Conservation (phyloP, 176 grass and related monocot genomes). For the Rhipidocladum racemiflorum region DNA sequence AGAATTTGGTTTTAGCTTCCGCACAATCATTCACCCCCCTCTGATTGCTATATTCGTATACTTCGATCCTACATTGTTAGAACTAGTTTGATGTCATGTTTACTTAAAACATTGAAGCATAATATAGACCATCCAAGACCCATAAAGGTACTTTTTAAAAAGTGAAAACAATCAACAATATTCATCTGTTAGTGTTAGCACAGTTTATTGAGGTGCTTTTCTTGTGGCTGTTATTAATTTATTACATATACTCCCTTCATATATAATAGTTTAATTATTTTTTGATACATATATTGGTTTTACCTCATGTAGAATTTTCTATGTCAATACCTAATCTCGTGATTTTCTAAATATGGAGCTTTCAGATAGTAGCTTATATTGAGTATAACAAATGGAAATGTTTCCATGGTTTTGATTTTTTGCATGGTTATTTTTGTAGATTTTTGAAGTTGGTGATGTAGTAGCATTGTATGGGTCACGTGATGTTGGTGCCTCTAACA, state of each 20-base stretch:
- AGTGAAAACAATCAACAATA: slow-evolving; percentile 6
- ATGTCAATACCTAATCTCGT: background rate
- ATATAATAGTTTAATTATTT: background rate
- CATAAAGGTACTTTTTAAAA: slow-evolving; percentile 81
- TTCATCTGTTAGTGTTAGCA: slow-evolving; percentile 1
- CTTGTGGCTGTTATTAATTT: background rate
- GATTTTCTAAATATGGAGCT: slow-evolving; percentile 17
- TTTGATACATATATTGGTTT: background rate
- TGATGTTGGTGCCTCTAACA: slow-evolving; percentile 87
- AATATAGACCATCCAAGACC: slow-evolving; percentile 96
- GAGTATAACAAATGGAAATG: background rate
- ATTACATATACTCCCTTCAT: background rate
- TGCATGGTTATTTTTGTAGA: slow-evolving; percentile 46
- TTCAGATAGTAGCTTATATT: slow-evolving; percentile 5
- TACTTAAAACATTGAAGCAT: slow-evolving; percentile 95
- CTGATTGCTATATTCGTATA: no score
- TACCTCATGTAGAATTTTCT: background rate
- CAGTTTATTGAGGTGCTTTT: background rate
- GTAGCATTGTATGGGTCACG: slow-evolving; percentile 51
- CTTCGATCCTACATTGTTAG: no score
- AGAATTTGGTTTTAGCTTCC: no score
- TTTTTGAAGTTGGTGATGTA: slow-evolving; percentile 92
- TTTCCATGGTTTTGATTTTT: slow-evolving; percentile 20
- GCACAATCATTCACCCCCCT: no score
- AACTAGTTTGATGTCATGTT: slow-evolving; percentile 86